Evolutionary conservation across 129 eudicot species (phyloP), one percentile per base, ranked within the genome.

Genomic region (Cynara cardunculus): DNA sequence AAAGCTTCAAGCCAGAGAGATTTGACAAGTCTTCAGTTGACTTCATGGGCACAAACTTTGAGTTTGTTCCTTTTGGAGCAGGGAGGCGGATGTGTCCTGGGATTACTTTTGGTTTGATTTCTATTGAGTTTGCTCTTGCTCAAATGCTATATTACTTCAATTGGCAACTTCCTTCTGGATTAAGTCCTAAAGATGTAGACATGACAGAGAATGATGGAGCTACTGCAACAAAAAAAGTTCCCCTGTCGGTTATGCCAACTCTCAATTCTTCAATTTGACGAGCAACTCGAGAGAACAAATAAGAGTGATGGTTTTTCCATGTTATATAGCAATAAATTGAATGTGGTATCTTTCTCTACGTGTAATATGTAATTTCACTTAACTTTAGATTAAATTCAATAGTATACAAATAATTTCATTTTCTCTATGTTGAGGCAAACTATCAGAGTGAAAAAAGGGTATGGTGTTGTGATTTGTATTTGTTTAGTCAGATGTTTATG

Each of bases 91-190:
- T 71, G 14, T 71, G 75, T 22, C 75, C 75, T 7, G 75, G 75
- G 25, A 71, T 32, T 8, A 7, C 14, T 21, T 72, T 71, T 61
- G 78, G 78, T 31, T 12, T 59, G 65, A 44, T 19, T n/a, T 32
- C 31, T 34, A 18, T 80, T 8, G 84, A 80, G 78, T 21, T 72
- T 27, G 62, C 39, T 59, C 72, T 80, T 80, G 84, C 78, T 59
- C 35, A 62, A 22, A 32, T 80, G 27, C 11, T 80, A 31, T 61
- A 34, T 34, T 44, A 56, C 26, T 72, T 59, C 56, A 21, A 72
- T 27, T 80, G 84, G 84, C 13, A 72, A 72, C 84, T 80, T 18
- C 84, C 78, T 4, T 12, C 26, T 2, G 78, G 84, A n/a, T 30
- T 27, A 62, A 71, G 24, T 24, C 81, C 31, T 25, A 73, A 62